A percentile compares a stretch with the other conserved stretches of the same genome.
These are phyloP conservation scores for Allium sativum DNA, from an alignment of 106 monocot species.

Conservation along the genomic window DNA sequence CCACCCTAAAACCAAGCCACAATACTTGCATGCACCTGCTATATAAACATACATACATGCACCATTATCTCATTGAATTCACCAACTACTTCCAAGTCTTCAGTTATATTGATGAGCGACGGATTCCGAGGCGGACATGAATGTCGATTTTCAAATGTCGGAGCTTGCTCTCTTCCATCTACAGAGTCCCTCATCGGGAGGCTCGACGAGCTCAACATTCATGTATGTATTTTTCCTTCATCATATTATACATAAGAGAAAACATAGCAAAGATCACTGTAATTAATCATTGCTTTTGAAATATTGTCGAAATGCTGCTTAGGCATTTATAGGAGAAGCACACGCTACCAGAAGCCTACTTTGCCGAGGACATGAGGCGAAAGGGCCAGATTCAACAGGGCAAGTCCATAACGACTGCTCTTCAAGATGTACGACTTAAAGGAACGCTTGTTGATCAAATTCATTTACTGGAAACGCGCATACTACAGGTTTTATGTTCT, in stretches of 20 bases:
- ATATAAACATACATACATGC: too few relatives aligned
- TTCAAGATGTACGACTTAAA: constrained; percentile 31
- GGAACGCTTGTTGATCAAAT: constrained; percentile 50
- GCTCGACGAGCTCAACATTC: constrained; percentile 4
- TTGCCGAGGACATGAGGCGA: constrained; percentile 19
- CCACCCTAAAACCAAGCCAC: too few relatives aligned
- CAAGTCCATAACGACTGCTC: constrained; percentile 23
- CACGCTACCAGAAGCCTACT: constrained; percentile 19
- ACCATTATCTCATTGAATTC: too few relatives aligned
- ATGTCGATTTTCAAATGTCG: constrained; percentile 1
- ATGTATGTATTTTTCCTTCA: not conserved
- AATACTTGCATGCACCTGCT: too few relatives aligned
- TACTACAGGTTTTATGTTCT: too few relatives aligned
- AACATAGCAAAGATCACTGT: too few relatives aligned
- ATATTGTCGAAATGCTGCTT: constrained; percentile 28
- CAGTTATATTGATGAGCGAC: too few relatives aligned
- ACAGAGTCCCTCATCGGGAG: constrained; percentile 1
- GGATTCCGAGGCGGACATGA: not conserved
- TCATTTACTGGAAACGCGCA: constrained; percentile 46
- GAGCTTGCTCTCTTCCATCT: constrained; percentile 2
- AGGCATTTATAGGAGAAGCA: constrained; percentile 63
- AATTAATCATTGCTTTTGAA: not conserved
- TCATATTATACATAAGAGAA: too few relatives aligned
- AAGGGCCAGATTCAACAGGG: not conserved
- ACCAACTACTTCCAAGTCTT: too few relatives aligned